Evolutionary conservation across 495 filamentous ascomycete genomes (phyloP).

Genomic region (Tricharina praecox): DNA sequence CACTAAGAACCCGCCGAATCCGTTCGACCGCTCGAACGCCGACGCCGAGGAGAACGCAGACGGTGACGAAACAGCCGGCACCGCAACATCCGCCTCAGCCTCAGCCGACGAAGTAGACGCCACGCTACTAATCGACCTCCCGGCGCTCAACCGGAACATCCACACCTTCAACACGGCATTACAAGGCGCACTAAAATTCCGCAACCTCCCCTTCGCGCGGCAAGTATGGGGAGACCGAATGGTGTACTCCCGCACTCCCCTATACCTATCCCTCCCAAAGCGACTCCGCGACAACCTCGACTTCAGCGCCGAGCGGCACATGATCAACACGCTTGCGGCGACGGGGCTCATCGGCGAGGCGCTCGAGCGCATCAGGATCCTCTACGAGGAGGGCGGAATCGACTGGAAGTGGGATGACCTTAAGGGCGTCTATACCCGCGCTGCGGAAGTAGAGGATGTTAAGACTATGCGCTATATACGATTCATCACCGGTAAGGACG

Average conservation of each 20-base stretch:
- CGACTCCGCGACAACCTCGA: constrained; percentile 9
- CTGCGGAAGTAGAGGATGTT: constrained; percentile 18
- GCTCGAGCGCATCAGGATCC: constrained; percentile 7
- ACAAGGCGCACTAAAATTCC: constrained; percentile 6
- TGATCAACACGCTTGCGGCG: constrained; percentile 19
- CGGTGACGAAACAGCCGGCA: neutral
- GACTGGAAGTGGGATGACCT: constrained; percentile 19
- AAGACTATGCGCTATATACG: constrained; percentile 10
- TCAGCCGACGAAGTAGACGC: neutral
- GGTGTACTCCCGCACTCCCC: constrained; percentile 11
- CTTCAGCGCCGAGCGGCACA: constrained; percentile 12
- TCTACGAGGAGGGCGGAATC: constrained; percentile 8
- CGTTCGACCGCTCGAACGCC: neutral
- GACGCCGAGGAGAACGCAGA: neutral
- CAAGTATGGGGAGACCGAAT: constrained; percentile 11
- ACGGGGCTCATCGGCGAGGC: constrained; percentile 17
- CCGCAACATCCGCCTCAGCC: too few species aligned
- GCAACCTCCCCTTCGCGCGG: constrained; percentile 17
- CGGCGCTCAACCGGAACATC: constrained; percentile 14
- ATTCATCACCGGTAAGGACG: constrained; percentile 1
- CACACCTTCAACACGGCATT: constrained; percentile 19
- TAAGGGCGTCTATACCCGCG: constrained; percentile 14
- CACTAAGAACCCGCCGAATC: constrained; percentile 2
- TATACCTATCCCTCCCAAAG: constrained; percentile 8
- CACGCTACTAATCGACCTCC: neutral